These are phyloP conservation scores for Penicillium sumatraense DNA, from an alignment of 2,329 filamentous ascomycete genomes.

Conservation along the genomic window DNA sequence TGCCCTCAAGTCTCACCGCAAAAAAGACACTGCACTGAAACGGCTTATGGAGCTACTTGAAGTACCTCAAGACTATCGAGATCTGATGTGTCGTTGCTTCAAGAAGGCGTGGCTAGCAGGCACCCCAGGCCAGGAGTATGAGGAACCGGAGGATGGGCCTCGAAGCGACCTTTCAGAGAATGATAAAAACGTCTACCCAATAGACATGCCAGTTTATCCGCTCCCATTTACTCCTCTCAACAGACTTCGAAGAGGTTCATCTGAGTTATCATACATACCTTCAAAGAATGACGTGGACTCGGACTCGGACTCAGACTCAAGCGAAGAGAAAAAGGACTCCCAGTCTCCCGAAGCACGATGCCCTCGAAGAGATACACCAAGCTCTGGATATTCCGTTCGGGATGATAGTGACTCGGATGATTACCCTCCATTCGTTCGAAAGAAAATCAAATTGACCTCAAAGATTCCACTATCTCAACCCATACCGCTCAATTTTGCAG, in stretches of 20 bases:
- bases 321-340: not conserved
- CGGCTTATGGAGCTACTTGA: not conserved
- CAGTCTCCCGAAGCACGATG: constrained; percentile 1
- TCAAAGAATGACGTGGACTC: not conserved
- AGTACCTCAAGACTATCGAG: not conserved
- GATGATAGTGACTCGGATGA: not conserved
- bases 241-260: not conserved
- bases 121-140: not conserved
- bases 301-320: not conserved
- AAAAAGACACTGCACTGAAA: not conserved
- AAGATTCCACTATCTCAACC: no score
- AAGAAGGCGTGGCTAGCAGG: not conserved
- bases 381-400: not conserved
- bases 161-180: not conserved
- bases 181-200: not conserved
- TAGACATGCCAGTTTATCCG: not conserved
- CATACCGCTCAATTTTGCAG: not conserved
- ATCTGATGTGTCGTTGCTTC: not conserved
- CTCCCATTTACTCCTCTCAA: not conserved
- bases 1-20: not conserved
- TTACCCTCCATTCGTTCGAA: not conserved
- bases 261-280: not conserved
- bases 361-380: constrained; percentile 5
- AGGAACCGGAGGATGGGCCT: not conserved
- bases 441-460: not conserved